Evolutionary conservation across 768 basidiomycete species (phyloP).

Genomic region (Rhodosporidiobolus odoratus): DNA sequence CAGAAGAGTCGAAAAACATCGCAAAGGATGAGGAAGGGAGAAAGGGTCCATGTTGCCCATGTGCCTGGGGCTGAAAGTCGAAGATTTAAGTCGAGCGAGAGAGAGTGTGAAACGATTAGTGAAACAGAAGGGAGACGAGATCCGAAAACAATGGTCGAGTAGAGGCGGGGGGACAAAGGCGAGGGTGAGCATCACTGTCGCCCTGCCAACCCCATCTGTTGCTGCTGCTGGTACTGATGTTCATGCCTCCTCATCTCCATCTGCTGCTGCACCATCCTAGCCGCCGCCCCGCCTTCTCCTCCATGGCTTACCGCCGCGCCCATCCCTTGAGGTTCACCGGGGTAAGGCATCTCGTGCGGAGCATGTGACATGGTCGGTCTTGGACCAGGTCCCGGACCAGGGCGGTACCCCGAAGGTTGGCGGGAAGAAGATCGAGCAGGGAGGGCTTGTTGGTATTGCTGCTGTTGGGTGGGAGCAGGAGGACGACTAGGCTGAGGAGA

Average conservation of each 20-base stretch:
- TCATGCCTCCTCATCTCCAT: background rate
- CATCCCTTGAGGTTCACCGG: background rate
- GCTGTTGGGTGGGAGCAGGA: background rate
- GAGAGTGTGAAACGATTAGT: too few relatives aligned
- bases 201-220: too few relatives aligned
- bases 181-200: too few relatives aligned
- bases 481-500: too few relatives aligned
- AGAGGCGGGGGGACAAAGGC: too few relatives aligned
- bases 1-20: too few relatives aligned
- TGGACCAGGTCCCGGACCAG: background rate
- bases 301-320: background rate
- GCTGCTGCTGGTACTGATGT: background rate
- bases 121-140: too few relatives aligned
- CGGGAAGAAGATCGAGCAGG: background rate
- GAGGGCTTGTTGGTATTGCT: background rate
- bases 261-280: slow-evolving; percentile 1
- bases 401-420: background rate
- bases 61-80: too few relatives aligned
- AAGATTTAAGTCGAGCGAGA: too few relatives aligned
- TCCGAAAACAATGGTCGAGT: too few relatives aligned
- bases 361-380: background rate
- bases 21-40: too few relatives aligned
- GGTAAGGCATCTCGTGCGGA: background rate
- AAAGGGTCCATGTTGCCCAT: too few relatives aligned
- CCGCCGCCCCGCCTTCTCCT: background rate